Evolutionary conservation across 805 yeast species (phyloP).

Genomic region (Myxozyma geophila): DNA sequence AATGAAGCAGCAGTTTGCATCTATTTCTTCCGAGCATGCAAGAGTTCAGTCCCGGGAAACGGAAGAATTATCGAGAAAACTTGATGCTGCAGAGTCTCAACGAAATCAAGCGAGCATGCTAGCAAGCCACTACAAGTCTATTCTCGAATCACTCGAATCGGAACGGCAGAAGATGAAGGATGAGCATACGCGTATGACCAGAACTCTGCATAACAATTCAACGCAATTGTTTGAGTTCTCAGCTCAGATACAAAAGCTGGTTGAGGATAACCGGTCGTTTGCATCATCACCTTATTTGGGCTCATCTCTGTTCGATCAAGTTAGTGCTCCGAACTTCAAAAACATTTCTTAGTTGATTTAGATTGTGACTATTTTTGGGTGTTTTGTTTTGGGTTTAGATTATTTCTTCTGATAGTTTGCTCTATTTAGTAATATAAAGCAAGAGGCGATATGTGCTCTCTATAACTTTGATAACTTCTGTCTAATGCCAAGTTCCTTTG

Average conservation of each 20-base stretch:
- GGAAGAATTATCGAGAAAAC: neutral
- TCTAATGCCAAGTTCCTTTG: neutral
- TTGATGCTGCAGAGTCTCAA: neutral
- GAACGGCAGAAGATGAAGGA: slow-evolving; percentile 19
- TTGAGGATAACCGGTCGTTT: slow-evolving; percentile 17
- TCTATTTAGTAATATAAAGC: neutral
- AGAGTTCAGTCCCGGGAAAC: neutral
- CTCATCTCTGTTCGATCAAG: slow-evolving; percentile 1
- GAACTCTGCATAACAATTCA: slow-evolving; percentile 11
- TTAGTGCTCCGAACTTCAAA: neutral
- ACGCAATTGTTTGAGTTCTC: slow-evolving; percentile 17
- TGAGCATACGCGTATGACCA: slow-evolving; percentile 4
- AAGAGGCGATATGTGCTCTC: neutral
- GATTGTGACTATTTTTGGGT: neutral
- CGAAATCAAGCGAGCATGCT: neutral
- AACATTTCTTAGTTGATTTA: neutral
- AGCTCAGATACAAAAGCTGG: slow-evolving; percentile 23
- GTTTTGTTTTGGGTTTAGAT: neutral
- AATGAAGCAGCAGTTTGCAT: slow-evolving; percentile 14
- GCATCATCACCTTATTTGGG: slow-evolving; percentile 9
- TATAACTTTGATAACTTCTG: neutral
- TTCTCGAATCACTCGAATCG: slow-evolving; percentile 13
- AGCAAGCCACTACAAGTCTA: neutral
- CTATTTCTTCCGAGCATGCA: neutral
- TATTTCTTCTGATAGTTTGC: neutral